These are phyloP conservation scores for Bipolaris victoriae DNA, from an alignment of 2,329 filamentous ascomycete species.

Conservation along the genomic window DNA sequence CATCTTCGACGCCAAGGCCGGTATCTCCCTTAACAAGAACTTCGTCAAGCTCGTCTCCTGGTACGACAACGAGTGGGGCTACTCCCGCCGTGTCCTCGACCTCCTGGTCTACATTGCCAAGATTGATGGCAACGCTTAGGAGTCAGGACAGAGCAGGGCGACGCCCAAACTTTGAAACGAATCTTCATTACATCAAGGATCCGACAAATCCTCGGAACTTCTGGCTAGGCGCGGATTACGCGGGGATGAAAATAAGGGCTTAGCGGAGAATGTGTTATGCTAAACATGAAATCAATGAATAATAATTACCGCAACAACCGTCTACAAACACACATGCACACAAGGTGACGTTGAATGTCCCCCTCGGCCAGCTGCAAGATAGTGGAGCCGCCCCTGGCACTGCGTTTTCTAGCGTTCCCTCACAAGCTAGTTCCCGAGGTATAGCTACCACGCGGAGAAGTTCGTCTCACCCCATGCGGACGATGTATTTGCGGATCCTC, in stretches of 20 bases:
- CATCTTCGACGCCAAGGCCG: slow-evolving; percentile 99
- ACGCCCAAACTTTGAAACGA: slow-evolving; percentile 42
- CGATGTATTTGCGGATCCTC: slow-evolving; percentile 6
- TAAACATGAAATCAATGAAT: slow-evolving; percentile 40
- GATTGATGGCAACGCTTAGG: slow-evolving; percentile 52
- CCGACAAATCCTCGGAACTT: slow-evolving; percentile 5
- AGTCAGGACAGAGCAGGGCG: slow-evolving; percentile 48
- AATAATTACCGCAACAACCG: slow-evolving; percentile 27
- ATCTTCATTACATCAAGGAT: slow-evolving; percentile 12
- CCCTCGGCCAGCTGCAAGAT: slow-evolving; percentile 13
- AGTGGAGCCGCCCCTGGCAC: slow-evolving; percentile 30
- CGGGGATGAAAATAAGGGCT: slow-evolving; percentile 26
- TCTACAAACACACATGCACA: background rate
- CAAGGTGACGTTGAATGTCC: slow-evolving; percentile 19
- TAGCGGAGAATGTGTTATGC: slow-evolving; percentile 27
- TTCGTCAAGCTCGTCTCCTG: slow-evolving; percentile 98
- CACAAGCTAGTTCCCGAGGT: slow-evolving; percentile 29
- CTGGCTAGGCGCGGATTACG: slow-evolving; percentile 15
- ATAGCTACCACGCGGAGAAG: slow-evolving; percentile 9
- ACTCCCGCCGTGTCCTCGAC: slow-evolving; percentile 78
- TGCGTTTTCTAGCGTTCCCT: slow-evolving; percentile 29
- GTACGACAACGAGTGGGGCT: slow-evolving; percentile 99
- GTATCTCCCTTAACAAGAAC: slow-evolving; percentile 97
- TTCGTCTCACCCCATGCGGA: slow-evolving; percentile 2
- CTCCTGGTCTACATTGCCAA: slow-evolving; percentile 56